phyloP scores from a whole-genome alignment of 2,329 filamentous ascomycete genomes.

The Botryotinia narcissicola region DNA sequence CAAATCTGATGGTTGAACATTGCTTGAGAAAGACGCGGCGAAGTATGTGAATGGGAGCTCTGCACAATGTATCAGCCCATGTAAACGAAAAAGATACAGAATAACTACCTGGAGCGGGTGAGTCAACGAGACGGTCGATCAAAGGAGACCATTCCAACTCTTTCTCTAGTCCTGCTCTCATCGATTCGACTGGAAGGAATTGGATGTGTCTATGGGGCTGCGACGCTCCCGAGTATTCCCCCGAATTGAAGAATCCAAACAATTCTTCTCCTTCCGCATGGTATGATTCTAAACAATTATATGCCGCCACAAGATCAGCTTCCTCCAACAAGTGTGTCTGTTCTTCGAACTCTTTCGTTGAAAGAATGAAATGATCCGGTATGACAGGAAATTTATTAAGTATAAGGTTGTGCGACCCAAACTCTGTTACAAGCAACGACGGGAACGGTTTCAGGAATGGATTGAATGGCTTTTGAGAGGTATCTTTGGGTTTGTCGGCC shows the following conservation, averaged over 20 bases:
- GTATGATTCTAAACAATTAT: constrained; percentile 56
- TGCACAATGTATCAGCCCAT: constrained; percentile 9
- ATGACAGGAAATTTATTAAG: constrained; percentile 76
- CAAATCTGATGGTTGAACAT: constrained; percentile 27
- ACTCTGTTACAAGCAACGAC: constrained; percentile 52
- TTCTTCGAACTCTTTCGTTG: constrained; percentile 60
- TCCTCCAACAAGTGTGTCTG: constrained; percentile 63
- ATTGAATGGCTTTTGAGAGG: constrained; percentile 48
- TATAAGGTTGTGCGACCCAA: constrained; percentile 61
- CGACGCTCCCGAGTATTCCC: constrained; percentile 65
- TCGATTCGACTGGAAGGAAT: constrained; percentile 62
- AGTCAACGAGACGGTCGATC: constrained; percentile 41
- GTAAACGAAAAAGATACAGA: too few species aligned
- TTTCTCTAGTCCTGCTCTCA: constrained; percentile 50
- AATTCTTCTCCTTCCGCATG: constrained; percentile 44
- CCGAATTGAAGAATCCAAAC: constrained; percentile 54
- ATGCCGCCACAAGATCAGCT: constrained; percentile 59
- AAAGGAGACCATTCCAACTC: constrained; percentile 50
- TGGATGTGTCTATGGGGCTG: constrained; percentile 72
- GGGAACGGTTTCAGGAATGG: constrained; percentile 62
- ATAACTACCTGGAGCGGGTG: constrained; percentile 24
- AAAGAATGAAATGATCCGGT: constrained; percentile 68
- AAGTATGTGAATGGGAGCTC: constrained; percentile 38
- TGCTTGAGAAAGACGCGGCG: constrained; percentile 26
- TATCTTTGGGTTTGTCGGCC: constrained; percentile 34